Percentiles rank a stretch among this genome's conserved stretches.
phyloP scores from a whole-genome alignment of 441 rosid species.

The Pelargonium cotyledonis region DNA sequence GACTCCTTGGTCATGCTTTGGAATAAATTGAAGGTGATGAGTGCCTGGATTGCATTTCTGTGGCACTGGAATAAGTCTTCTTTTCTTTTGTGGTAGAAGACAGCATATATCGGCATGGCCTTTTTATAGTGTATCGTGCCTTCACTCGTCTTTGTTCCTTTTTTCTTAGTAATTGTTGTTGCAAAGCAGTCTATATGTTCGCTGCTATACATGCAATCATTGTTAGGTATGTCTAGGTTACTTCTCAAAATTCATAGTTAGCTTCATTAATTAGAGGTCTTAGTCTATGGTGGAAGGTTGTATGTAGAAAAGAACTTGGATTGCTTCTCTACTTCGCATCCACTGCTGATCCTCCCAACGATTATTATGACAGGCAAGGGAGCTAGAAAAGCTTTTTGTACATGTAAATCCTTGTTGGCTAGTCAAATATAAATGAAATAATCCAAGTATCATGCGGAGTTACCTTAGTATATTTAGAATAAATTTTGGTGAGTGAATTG shows the following conservation, averaged over 20 bases:
- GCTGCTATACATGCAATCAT: conserved; percentile 11
- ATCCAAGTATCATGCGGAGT: not conserved
- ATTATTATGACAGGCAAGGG: conserved; percentile 1
- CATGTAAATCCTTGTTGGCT: not conserved
- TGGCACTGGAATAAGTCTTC: conserved; percentile 30
- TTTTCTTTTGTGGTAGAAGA: conserved; percentile 22
- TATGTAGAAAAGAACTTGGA: conserved; percentile 11
- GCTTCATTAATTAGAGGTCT: conserved; percentile 6
- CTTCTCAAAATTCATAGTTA: conserved; percentile 11
- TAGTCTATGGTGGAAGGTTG: conserved; percentile 3
- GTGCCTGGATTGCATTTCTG: conserved; percentile 30
- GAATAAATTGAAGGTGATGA: conserved; percentile 41
- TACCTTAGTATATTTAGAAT: not conserved
- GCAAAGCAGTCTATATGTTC: conserved; percentile 5
- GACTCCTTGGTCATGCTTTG: conserved; percentile 26
- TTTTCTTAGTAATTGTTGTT: not conserved
- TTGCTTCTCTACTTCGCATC: conserved; percentile 3
- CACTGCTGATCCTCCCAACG: conserved; percentile 4
- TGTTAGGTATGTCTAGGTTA: conserved; percentile 1
- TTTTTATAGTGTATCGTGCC: not conserved
- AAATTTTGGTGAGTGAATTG: not conserved
- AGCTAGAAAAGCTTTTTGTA: conserved; percentile 8
- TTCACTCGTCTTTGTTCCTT: not conserved
- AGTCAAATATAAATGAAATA: not conserved
- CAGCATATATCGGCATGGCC: conserved; percentile 11